phyloP scores from a whole-genome alignment of 2,329 filamentous ascomycete species.

The Colletotrichum ledebouriae region DNA sequence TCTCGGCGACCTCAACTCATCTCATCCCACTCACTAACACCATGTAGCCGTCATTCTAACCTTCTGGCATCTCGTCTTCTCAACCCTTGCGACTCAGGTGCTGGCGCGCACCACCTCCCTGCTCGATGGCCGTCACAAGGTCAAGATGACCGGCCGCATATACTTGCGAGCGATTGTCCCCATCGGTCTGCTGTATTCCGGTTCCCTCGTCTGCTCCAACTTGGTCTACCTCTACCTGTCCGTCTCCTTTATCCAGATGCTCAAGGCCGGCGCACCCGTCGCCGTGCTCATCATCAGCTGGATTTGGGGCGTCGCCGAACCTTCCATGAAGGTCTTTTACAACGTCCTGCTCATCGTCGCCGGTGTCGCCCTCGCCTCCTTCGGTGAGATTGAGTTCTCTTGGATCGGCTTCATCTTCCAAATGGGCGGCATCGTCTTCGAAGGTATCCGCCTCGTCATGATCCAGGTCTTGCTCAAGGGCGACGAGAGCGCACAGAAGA shows the following conservation, averaged over 20 bases:
- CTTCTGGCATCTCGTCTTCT: conserved; percentile 77
- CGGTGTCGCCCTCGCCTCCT: conserved; percentile 65
- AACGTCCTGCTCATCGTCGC: conserved; percentile 66
- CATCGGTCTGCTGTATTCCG: conserved; percentile 75
- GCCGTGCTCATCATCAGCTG: conserved; percentile 76
- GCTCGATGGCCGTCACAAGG: conserved; percentile 72
- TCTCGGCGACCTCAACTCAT: background rate
- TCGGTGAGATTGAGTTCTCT: conserved; percentile 78
- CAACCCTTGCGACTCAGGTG: conserved; percentile 74
- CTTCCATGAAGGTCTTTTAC: conserved; percentile 58
- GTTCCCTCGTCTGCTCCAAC: conserved; percentile 76
- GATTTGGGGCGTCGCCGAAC: conserved; percentile 66
- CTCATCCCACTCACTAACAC: conserved; percentile 17
- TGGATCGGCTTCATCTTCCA: conserved; percentile 77
- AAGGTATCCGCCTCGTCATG: conserved; percentile 86
- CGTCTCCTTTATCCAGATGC: conserved; percentile 79
- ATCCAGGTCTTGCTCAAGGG: conserved; percentile 84
- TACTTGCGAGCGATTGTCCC: conserved; percentile 75
- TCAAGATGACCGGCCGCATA: conserved; percentile 71
- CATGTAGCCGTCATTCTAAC: conserved; percentile 68
- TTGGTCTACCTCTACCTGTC: conserved; percentile 76
- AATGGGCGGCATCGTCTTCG: conserved; percentile 81
- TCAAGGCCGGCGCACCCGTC: conserved; percentile 77
- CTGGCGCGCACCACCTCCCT: conserved; percentile 74
- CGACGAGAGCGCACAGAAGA: conserved; percentile 75